A percentile compares a stretch with the other conserved stretches of the same genome.
phyloP scores from a whole-genome alignment of 495 filamentous ascomycete species.

The Penicillium verhagenii region DNA sequence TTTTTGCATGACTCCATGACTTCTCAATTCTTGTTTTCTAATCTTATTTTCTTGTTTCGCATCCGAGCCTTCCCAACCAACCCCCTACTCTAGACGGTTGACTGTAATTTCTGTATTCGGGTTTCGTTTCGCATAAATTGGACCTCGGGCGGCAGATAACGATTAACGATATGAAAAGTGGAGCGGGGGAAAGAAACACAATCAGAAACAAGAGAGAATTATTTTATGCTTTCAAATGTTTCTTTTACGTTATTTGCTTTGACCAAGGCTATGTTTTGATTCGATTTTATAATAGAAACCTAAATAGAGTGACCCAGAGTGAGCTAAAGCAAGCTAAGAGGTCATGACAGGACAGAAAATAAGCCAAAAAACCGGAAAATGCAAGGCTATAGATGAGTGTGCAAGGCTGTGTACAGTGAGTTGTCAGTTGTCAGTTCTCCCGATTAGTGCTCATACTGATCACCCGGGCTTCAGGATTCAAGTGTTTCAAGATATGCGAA shows the following conservation, averaged over 20 bases:
- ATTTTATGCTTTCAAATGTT: too few relatives aligned
- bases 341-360: background rate
- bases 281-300: background rate
- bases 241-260: background rate
- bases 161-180: constrained; percentile 16
- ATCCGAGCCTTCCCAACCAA: background rate
- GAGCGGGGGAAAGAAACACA: background rate
- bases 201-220: constrained; percentile 2
- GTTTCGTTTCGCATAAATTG: constrained; percentile 23
- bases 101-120: background rate
- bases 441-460: background rate
- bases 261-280: too few relatives aligned
- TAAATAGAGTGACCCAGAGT: too few relatives aligned
- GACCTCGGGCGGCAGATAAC: constrained; percentile 7
- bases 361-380: background rate
- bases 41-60: background rate
- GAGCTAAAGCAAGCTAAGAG: background rate
- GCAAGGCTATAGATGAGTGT: too few relatives aligned
- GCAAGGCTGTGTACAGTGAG: background rate
- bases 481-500: constrained; percentile 7
- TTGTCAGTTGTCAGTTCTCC: background rate
- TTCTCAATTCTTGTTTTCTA: background rate
- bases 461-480: constrained; percentile 5
- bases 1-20: background rate
- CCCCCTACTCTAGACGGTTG: background rate